phyloP scores from a whole-genome alignment of 2,329 filamentous ascomycete species.

The Nemania sp. region DNA sequence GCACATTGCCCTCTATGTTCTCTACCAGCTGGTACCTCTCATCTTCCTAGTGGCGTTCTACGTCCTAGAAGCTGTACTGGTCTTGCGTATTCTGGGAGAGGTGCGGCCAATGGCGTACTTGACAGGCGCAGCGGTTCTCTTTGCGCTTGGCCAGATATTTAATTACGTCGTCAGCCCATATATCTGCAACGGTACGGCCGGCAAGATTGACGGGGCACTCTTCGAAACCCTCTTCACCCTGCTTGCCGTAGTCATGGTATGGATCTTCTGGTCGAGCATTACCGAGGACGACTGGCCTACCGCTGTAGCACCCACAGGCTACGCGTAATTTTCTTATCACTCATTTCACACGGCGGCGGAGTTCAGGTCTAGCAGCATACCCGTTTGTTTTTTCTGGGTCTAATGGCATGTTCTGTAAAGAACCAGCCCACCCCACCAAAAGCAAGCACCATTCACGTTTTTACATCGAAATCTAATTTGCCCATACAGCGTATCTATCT shows the following conservation, averaged over 20 bases:
- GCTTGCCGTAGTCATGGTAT: slow-evolving; percentile 78
- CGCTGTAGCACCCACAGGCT: slow-evolving; percentile 43
- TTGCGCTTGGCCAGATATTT: slow-evolving; percentile 92
- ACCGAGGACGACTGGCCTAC: slow-evolving; percentile 97
- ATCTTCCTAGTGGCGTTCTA: slow-evolving; percentile 89
- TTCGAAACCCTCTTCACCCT: slow-evolving; percentile 95
- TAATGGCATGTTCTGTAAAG: slow-evolving; percentile 25
- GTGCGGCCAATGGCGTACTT: slow-evolving; percentile 92
- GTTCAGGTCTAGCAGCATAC: slow-evolving; percentile 41
- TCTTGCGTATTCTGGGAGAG: slow-evolving; percentile 85
- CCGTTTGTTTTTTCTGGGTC: slow-evolving; percentile 38
- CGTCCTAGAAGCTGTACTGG: slow-evolving; percentile 79
- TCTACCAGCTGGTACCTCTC: slow-evolving; percentile 88
- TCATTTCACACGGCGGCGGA: slow-evolving; percentile 38
- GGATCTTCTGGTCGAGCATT: slow-evolving; percentile 98
- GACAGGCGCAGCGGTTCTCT: slow-evolving; percentile 71
- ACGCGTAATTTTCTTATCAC: slow-evolving; percentile 40
- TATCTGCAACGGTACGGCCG: slow-evolving; percentile 80
- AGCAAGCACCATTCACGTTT: slow-evolving; percentile 19
- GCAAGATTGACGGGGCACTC: slow-evolving; percentile 88
- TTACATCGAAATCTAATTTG: slow-evolving; percentile 30
- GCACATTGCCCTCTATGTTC: slow-evolving; percentile 85
- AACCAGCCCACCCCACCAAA: slow-evolving; percentile 7
- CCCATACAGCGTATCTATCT: slow-evolving; percentile 7
- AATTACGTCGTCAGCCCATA: slow-evolving; percentile 91